Evolutionary conservation across 306 rosid species (phyloP).

Genomic region (Rubus idaeus): DNA sequence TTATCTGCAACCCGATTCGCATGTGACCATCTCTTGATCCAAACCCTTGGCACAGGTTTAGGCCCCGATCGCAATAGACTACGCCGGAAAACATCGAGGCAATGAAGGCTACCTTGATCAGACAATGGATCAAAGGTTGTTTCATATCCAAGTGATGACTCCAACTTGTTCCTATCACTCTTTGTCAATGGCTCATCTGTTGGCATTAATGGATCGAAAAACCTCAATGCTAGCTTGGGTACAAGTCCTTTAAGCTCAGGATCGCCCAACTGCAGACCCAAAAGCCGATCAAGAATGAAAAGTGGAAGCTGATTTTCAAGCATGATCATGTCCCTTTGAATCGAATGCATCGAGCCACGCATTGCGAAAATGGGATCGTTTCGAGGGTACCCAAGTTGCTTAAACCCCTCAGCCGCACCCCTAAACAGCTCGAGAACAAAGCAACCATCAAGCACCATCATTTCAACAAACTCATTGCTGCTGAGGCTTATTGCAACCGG

Average conservation of each 20-base stretch:
- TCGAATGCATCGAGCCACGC: constrained; percentile 89
- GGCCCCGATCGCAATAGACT: constrained; percentile 58
- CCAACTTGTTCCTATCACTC: constrained; percentile 49
- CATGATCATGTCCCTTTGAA: constrained; percentile 92
- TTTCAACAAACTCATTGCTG: constrained; percentile 84
- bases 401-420: constrained; percentile 73
- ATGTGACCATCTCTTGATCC: constrained; percentile 66
- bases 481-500: constrained; percentile 37
- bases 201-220: constrained; percentile 79
- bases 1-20: constrained; percentile 66
- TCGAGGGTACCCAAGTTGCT: constrained; percentile 58
- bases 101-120: constrained; percentile 70
- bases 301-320: constrained; percentile 84
- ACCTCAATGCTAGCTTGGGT: constrained; percentile 54
- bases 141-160: constrained; percentile 43
- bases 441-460: constrained; percentile 87
- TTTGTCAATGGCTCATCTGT: constrained; percentile 76
- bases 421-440: constrained; percentile 70
- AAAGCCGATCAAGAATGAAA: constrained; percentile 59
- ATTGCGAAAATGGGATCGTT: constrained; percentile 90
- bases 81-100: constrained; percentile 77
- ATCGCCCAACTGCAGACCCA: constrained; percentile 55
- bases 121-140: constrained; percentile 66
- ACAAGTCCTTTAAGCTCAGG: constrained; percentile 53
- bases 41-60: constrained; percentile 49